A percentile compares a stretch with the other conserved stretches of the same genome.
Evolutionary conservation across 495 filamentous ascomycete genomes (phyloP).

Genomic region (Tuber melanosporum): DNA sequence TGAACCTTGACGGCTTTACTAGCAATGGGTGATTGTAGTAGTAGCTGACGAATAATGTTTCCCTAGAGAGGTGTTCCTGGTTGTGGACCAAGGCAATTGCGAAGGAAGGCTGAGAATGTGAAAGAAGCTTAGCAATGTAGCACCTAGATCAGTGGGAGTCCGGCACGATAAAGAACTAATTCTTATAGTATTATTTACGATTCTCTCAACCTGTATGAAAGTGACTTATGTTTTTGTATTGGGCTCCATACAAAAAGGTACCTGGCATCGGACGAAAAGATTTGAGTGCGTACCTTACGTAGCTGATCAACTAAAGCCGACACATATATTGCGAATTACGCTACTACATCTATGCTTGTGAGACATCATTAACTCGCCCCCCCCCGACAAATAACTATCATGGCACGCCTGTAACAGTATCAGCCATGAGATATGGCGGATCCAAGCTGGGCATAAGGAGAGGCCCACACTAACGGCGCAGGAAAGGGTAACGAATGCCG

Average conservation of each 20-base stretch:
- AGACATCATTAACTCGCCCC: no score
- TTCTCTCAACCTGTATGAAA: no score
- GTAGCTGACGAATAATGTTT: not conserved
- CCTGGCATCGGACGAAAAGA: no score
- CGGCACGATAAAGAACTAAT: not conserved
- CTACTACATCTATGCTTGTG: no score
- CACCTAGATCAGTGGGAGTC: not conserved
- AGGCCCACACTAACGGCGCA: not conserved
- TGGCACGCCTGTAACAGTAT: not conserved
- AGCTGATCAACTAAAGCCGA: no score
- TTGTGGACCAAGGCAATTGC: not conserved
- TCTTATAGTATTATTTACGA: not conserved
- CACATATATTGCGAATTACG: no score
- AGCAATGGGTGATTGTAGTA: not conserved
- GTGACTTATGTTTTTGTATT: no score
- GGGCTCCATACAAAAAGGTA: no score
- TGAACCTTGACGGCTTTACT: not conserved
- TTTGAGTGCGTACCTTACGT: no score
- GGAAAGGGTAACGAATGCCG: not conserved
- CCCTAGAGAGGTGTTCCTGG: not conserved
- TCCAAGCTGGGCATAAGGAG: not conserved
- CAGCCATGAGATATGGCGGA: not conserved
- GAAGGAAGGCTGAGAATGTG: not conserved
- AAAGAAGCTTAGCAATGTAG: not conserved
- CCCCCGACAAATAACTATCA: no score